Percentiles rank a stretch among this genome's conserved stretches.
phyloP scores from a whole-genome alignment of 2,329 filamentous ascomycete genomes.

The Trichoderma sp. region DNA sequence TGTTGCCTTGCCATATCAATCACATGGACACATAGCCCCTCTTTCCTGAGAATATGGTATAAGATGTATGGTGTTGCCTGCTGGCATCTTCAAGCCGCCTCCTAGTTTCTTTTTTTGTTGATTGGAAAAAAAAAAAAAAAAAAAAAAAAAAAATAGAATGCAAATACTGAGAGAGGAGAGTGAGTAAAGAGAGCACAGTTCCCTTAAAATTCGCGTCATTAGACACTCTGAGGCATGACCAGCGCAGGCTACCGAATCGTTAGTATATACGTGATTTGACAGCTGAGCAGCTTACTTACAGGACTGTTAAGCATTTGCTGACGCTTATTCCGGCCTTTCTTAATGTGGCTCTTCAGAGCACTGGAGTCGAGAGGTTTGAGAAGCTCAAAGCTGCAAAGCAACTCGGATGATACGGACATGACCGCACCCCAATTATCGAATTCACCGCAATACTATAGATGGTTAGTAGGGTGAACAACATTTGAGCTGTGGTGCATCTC shows the following conservation, averaged over 20 bases:
- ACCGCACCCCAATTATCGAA: slow-evolving; percentile 99
- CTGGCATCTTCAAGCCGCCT: background rate
- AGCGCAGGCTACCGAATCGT: slow-evolving; percentile 49
- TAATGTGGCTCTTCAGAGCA: slow-evolving; percentile 96
- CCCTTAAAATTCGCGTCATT: slow-evolving; percentile 24
- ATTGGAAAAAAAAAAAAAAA: background rate
- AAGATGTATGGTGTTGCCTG: slow-evolving; percentile 16
- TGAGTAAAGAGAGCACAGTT: background rate
- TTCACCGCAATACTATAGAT: slow-evolving; percentile 86
- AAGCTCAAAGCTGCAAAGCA: slow-evolving; percentile 95
- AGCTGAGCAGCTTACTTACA: slow-evolving; percentile 57
- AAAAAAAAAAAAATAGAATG: background rate
- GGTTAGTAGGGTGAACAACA: slow-evolving; percentile 32
- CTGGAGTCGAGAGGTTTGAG: slow-evolving; percentile 95
- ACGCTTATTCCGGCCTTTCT: slow-evolving; percentile 92
- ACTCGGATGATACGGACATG: slow-evolving; percentile 93
- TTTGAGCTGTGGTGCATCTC: no score
- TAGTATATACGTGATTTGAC: background rate
- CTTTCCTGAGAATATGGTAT: slow-evolving; percentile 5
- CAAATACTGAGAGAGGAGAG: background rate
- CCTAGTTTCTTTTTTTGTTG: background rate
- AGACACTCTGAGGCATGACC: slow-evolving; percentile 60
- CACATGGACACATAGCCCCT: slow-evolving; percentile 16
- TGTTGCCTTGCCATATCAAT: slow-evolving; percentile 21
- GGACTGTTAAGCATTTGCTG: slow-evolving; percentile 96